A percentile compares a stretch with the other conserved stretches of the same genome.
Conservation (phyloP, 495 filamentous ascomycete genomes). For the Lasiosphaeria miniovina region DNA sequence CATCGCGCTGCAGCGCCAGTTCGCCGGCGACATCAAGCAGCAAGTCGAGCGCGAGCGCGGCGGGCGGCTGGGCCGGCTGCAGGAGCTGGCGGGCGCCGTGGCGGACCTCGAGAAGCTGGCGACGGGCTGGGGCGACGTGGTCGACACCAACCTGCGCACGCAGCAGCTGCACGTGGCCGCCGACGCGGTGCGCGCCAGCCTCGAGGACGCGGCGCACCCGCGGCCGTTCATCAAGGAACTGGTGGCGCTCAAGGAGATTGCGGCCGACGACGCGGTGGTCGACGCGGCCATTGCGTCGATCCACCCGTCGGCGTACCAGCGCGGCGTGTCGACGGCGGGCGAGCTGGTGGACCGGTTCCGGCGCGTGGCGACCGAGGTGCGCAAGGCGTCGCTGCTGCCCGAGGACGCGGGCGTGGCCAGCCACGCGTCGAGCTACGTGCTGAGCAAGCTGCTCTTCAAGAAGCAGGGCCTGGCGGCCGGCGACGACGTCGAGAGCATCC, state of each 20-base stretch:
- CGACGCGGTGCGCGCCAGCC: slow-evolving; percentile 80
- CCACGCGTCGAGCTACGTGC: slow-evolving; percentile 79
- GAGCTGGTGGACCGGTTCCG: slow-evolving; percentile 95
- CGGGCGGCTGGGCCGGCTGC: slow-evolving; percentile 79
- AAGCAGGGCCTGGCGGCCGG: slow-evolving; percentile 84
- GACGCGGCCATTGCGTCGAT: slow-evolving; percentile 91
- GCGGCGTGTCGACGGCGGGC: slow-evolving; percentile 74
- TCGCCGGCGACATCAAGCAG: slow-evolving; percentile 70
- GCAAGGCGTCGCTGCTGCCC: slow-evolving; percentile 87
- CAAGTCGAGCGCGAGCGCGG: slow-evolving; percentile 87
- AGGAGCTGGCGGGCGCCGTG: slow-evolving; percentile 72
- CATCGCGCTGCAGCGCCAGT: slow-evolving; percentile 78
- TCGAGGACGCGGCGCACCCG: slow-evolving; percentile 69
- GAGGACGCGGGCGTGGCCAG: slow-evolving; percentile 91
- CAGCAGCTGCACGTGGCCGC: slow-evolving; percentile 94
- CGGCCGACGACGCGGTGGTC: slow-evolving; percentile 74
- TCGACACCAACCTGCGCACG: slow-evolving; percentile 85
- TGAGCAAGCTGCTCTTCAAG: slow-evolving; percentile 92
- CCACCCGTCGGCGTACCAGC: slow-evolving; percentile 90
- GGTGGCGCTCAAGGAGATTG: slow-evolving; percentile 89
- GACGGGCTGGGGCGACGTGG: slow-evolving; percentile 76
- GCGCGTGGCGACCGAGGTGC: slow-evolving; percentile 85
- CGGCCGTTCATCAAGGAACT: slow-evolving; percentile 87
- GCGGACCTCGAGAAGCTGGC: slow-evolving; percentile 81
- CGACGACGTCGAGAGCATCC: slow-evolving; percentile 90